Base-by-base conservation (phyloP, 1,284 basidiomycete species). In the Microbotryum lychnidis-dioicae region DNA sequence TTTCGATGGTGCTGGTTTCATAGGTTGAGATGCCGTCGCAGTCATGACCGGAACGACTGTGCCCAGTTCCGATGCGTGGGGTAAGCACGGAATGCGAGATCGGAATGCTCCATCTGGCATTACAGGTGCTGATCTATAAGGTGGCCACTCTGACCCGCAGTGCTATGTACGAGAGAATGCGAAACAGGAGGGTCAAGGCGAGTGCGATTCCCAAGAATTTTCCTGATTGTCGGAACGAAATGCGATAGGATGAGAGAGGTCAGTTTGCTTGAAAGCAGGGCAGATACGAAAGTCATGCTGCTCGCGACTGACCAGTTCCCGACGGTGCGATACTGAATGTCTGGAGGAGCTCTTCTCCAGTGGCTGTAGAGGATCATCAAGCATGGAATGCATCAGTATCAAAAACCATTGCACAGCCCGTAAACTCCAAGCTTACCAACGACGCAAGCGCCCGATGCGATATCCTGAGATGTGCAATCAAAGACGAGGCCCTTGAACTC, bases 201-300 rank as follows among this genome's bases (percentile, higher is more conserved):
- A 78, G 58, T 49, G 75, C 57, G 58, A 79, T 76, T 2, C 75
- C 77, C 44, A 73, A 67, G 58, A 73, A 78, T 46, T 73, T 73
- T 6, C 68, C 73, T 20, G 75, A 74, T 50, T 72, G 46, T 4
- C 72, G 69, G 47, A 77, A 74, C 6, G 76, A 62, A 5, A 71
- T 71, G 6, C 33, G 25, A 12, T 42, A 54, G 8, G 25, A 50
- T 16, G 57, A 49, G 10, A 54, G 55, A 21, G 62, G 49, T 59
- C 63, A 61, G 42, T 7, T 18, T 10, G 1, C 3, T 48, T 16
- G 14, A 6, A 23, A 8, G 27, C 27, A 9, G 6, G 6, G 20
- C 31, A 0, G 6, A 12, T 1, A 50, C 58, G 5, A 31, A 20
- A 55, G 37, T 42, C 37, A 65, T 51, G 1, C 47, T 57, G 27